Conservation (phyloP, 768 basidiomycete species). For the Clavulina sp. region DNA sequence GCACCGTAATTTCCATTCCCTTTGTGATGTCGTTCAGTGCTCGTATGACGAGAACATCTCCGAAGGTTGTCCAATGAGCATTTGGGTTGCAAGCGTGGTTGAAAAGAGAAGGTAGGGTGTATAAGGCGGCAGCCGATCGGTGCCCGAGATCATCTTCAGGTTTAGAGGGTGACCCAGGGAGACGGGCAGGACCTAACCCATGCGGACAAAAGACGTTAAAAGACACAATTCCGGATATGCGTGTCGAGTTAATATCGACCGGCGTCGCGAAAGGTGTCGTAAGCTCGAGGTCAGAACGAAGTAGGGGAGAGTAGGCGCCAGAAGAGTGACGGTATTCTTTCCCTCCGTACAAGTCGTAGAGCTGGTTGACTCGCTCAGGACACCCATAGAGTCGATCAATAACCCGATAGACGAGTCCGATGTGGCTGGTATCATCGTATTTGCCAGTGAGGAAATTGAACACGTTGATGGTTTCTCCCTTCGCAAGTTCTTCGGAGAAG, state of each 20-base stretch:
- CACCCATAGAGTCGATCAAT: no score
- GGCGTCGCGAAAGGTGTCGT: no score
- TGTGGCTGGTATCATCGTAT: no score
- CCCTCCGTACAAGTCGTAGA: slow-evolving; percentile 18
- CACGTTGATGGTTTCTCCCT: no score
- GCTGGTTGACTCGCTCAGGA: slow-evolving; percentile 11
- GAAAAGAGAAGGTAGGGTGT: slow-evolving; percentile 19
- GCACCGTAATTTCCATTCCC: slow-evolving; percentile 17
- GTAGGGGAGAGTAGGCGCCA: slow-evolving; percentile 10
- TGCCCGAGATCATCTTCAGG: no score
- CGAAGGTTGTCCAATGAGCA: slow-evolving; percentile 14
- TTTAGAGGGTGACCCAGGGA: no score
- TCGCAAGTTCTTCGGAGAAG: slow-evolving; percentile 11
- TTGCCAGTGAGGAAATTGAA: no score
- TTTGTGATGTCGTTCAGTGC: slow-evolving; percentile 12
- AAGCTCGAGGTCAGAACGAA: no score
- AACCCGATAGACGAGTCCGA: no score
- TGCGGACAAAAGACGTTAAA: slow-evolving; percentile 14
- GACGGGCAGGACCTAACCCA: no score
- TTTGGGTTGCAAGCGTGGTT: slow-evolving; percentile 21
- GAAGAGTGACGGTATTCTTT: slow-evolving; percentile 13
- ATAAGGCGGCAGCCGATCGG: slow-evolving; percentile 16
- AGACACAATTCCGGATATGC: slow-evolving; percentile 15
- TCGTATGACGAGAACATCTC: slow-evolving; percentile 20
- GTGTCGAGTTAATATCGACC: no score